Evolutionary conservation across 495 filamentous ascomycete genomes (phyloP).

Genomic region (Aspergillus homomorphus): DNA sequence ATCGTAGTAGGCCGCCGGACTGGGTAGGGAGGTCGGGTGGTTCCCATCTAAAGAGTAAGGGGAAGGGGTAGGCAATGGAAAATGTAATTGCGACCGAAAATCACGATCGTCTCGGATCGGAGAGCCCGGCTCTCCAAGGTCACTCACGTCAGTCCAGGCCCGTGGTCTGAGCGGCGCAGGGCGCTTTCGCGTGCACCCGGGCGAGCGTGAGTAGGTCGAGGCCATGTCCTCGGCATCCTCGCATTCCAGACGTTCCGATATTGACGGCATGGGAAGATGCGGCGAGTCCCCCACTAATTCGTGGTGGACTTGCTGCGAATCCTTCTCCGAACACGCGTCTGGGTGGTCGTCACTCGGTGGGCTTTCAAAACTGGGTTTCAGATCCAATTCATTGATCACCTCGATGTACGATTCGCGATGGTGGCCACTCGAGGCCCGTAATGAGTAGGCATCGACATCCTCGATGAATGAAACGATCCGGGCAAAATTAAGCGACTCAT

Average conservation of each 20-base stretch:
- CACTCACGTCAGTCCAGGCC: conserved; percentile 19
- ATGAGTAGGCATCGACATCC: conserved; percentile 34
- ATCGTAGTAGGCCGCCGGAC: not conserved
- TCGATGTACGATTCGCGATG: conserved; percentile 26
- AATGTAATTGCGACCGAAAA: conserved; percentile 7
- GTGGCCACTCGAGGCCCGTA: conserved; percentile 12
- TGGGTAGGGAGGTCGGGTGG: not conserved
- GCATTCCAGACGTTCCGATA: conserved; percentile 27
- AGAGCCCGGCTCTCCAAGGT: conserved; percentile 40
- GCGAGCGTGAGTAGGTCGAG: conserved; percentile 13
- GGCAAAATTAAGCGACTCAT: conserved; percentile 38
- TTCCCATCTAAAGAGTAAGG: conserved; percentile 9
- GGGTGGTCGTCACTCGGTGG: not conserved
- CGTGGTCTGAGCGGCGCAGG: conserved; percentile 23
- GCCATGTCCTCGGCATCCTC: conserved; percentile 10
- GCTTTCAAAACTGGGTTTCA: not conserved
- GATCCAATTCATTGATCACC: conserved; percentile 5
- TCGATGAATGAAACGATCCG: conserved; percentile 45
- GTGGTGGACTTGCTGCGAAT: conserved; percentile 16
- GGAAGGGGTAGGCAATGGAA: conserved; percentile 16
- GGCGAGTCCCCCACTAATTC: conserved; percentile 22
- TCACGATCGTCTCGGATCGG: conserved; percentile 34
- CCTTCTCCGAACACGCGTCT: not conserved
- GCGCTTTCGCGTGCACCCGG: conserved; percentile 7
- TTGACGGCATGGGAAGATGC: conserved; percentile 27